Evolutionary conservation across 176 grass and related monocot species (phyloP).

Genomic region (Cymbopogon citratus): DNA sequence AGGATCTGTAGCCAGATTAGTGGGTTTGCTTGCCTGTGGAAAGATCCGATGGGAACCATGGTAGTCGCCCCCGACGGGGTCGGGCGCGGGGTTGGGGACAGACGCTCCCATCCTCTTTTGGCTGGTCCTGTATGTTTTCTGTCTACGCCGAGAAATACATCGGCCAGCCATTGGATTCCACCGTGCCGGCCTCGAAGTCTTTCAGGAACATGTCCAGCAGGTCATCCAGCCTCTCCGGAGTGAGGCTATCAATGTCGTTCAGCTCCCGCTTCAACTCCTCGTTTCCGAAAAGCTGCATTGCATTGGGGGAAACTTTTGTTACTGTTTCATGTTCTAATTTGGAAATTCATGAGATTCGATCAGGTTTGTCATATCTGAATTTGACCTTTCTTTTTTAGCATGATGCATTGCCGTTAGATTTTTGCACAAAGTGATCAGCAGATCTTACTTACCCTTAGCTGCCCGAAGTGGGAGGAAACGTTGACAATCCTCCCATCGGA

Average conservation of each 20-base stretch:
- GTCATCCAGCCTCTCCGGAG: constrained; percentile 36
- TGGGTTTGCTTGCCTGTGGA: too few species aligned
- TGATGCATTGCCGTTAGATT: not conserved
- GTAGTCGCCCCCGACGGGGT: too few species aligned
- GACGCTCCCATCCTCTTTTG: too few species aligned
- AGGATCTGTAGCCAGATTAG: too few species aligned
- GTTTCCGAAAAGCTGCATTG: constrained; percentile 28
- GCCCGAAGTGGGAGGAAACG: constrained; percentile 40
- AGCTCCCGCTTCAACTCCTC: constrained; percentile 40
- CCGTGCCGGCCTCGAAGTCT: constrained; percentile 30
- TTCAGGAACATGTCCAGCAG: constrained; percentile 24
- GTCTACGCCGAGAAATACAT: constrained; percentile 22
- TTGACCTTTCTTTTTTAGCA: too few species aligned
- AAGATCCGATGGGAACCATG: too few species aligned
- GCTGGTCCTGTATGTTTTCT: too few species aligned
- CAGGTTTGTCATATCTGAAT: not conserved
- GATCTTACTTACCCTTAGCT: constrained; percentile 29
- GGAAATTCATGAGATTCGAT: not conserved
- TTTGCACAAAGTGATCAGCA: not conserved
- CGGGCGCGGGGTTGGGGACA: too few species aligned
- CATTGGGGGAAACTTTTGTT: too few species aligned
- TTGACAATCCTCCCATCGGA: constrained; percentile 48
- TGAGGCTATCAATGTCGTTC: constrained; percentile 14
- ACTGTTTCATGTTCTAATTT: not conserved
- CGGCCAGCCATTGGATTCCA: constrained; percentile 35